These are phyloP conservation scores for Chloropicon primus DNA, from an alignment of 139 green algal genomes.

Conservation along the genomic window DNA sequence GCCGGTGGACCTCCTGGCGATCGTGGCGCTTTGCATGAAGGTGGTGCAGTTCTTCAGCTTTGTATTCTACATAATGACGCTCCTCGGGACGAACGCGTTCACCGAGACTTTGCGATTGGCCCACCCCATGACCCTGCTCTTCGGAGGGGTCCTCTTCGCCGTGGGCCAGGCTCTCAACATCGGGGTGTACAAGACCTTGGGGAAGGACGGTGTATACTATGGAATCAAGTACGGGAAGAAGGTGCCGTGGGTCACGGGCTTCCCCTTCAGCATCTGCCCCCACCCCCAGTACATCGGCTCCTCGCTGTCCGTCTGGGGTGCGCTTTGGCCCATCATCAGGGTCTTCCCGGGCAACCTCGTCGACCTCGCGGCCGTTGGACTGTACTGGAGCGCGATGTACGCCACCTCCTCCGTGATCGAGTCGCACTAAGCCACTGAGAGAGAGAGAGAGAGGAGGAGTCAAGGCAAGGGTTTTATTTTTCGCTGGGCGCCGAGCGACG, in stretches of 20 bases:
- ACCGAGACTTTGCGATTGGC: neutral
- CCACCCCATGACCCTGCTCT: neutral
- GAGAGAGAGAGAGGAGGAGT: no score
- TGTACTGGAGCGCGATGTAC: conserved; percentile 35
- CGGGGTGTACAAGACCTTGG: conserved; percentile 53
- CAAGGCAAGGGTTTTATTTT: no score
- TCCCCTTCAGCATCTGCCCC: conserved; percentile 54
- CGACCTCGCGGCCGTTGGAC: conserved; percentile 11
- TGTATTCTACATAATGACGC: neutral
- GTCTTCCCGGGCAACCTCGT: neutral
- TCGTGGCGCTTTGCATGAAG: neutral
- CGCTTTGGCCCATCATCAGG: neutral
- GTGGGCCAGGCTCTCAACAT: conserved; percentile 51
- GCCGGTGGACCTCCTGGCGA: neutral
- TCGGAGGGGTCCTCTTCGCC: neutral
- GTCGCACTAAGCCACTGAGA: neutral
- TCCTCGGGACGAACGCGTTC: neutral
- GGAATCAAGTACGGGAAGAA: conserved; percentile 51
- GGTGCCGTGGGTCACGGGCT: conserved; percentile 58
- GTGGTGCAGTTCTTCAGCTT: neutral
- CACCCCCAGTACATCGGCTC: conserved; percentile 71
- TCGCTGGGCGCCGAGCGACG: no score
- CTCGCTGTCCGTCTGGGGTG: conserved; percentile 20
- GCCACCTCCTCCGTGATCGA: neutral
- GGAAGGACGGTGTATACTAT: conserved; percentile 68